These are phyloP conservation scores for Eragrostis tef DNA, from an alignment of 202 grass and related monocot genomes.

Conservation along the genomic window DNA sequence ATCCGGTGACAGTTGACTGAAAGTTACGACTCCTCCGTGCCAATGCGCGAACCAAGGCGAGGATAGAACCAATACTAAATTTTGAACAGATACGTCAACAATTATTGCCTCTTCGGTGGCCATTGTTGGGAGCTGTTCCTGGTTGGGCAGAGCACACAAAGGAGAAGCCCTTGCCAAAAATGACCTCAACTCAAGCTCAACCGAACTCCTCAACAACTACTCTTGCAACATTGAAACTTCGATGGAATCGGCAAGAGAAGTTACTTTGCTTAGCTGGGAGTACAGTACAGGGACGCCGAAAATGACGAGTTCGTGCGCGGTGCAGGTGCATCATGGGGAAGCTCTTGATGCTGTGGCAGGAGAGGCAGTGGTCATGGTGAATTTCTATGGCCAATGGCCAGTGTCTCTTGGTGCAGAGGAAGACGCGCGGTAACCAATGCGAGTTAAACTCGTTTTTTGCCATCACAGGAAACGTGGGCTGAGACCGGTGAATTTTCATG, in stretches of 20 bases:
- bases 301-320: neutral
- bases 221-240: neutral
- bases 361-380: slow-evolving; percentile 25
- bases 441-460: slow-evolving; percentile 33
- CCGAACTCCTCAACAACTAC: neutral
- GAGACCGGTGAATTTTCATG: slow-evolving; percentile 14
- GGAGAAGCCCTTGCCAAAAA: neutral
- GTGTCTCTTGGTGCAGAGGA: slow-evolving; percentile 24
- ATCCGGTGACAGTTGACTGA: neutral
- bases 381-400: slow-evolving; percentile 15
- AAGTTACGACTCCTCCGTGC: slow-evolving; percentile 28
- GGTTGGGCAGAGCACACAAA: slow-evolving; percentile 40
- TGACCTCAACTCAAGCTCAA: neutral
- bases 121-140: slow-evolving; percentile 45
- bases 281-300: no score
- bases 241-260: neutral
- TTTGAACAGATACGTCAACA: slow-evolving; percentile 50
- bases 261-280: neutral
- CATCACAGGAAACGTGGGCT: slow-evolving; percentile 41
- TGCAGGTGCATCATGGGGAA: no score
- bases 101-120: slow-evolving; percentile 50
- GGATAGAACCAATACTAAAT: slow-evolving; percentile 56
- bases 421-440: slow-evolving; percentile 8
- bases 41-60: slow-evolving; percentile 46
- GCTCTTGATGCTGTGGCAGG: neutral